Evolutionary conservation across 2,329 filamentous ascomycete genomes (phyloP), one percentile per base, ranked within the genome.

Genomic region (Aureobasidium sp.): DNA sequence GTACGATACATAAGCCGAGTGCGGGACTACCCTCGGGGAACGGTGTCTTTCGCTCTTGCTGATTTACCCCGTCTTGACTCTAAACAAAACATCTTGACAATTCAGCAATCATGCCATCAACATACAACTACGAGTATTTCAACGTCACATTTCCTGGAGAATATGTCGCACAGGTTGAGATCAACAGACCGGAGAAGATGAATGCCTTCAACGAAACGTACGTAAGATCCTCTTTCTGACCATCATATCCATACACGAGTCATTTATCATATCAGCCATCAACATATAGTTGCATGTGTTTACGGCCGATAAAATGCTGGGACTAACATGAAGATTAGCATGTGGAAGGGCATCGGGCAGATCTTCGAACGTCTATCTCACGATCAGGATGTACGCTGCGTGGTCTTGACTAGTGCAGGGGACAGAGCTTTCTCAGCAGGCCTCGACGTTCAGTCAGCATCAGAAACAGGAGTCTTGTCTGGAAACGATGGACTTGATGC

Each of bases 141-240:
- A 84, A 86, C 67, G 80, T 95, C 68, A 85, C 83, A n/a, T 86
- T 85, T 46, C 90, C 92, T 0, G 71, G 77, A 41, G 82, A 87
- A 70, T 86, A 86, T 77, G 87, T 97, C 53, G 89, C 87, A n/a
- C 90, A 96, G 73, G 88, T 97, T 63, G 88, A 97, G 76, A 96
- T 96, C 77, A 92, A 95, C 78, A 84, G 92, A 1, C 85, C 92
- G 1, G 76, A 84, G 67, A 96, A 96, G 78, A 79, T 97, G 73
- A 97, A 97, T 74, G 86, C 92, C 66, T 97, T 96, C 74, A 82
- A 85, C 67, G 86, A 90, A 73, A 78, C 76, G 82, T 84, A 74
- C 68, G 78, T 76, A 32, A 57, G 32, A 29, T 39, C 13, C 34
- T 39, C 34, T 60, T 48, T 46, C 13, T 37, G n/a, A 24, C 39